These are phyloP conservation scores for Leccinum subtestaceum DNA, from an alignment of 768 basidiomycete genomes.

Conservation along the genomic window DNA sequence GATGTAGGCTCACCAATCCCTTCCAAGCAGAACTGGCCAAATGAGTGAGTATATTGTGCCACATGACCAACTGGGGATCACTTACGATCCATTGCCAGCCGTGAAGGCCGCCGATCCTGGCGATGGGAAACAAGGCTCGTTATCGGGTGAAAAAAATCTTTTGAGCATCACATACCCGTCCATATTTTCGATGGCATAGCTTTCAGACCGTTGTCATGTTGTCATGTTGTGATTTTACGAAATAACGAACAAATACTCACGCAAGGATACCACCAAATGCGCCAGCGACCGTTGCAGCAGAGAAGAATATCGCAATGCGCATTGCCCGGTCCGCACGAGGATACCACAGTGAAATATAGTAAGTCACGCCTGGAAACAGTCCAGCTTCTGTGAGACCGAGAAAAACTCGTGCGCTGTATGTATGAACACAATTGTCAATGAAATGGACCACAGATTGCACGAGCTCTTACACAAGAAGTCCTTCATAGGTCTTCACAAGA, in stretches of 20 bases:
- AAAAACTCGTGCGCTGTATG: slow-evolving; percentile 37
- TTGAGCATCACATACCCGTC: slow-evolving; percentile 32
- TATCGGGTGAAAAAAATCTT: not conserved
- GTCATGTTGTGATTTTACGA: not conserved
- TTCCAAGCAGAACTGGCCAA: slow-evolving; percentile 30
- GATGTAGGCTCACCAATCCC: slow-evolving; percentile 19
- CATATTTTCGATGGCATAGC: slow-evolving; percentile 34
- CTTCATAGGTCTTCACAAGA: slow-evolving; percentile 34
- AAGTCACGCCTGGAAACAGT: slow-evolving; percentile 40
- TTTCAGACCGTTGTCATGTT: slow-evolving; percentile 14
- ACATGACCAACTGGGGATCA: not conserved
- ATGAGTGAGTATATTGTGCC: slow-evolving; percentile 7
- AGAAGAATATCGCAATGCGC: slow-evolving; percentile 63
- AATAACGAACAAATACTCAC: slow-evolving; percentile 23
- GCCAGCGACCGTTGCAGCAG: slow-evolving; percentile 55
- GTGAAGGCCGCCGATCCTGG: slow-evolving; percentile 29
- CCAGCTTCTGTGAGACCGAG: slow-evolving; percentile 50
- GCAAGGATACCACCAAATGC: slow-evolving; percentile 50
- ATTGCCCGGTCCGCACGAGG: slow-evolving; percentile 53
- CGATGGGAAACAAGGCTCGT: not conserved
- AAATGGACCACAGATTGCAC: not conserved
- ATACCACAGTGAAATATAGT: slow-evolving; percentile 59
- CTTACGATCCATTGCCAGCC: slow-evolving; percentile 41
- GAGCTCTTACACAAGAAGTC: slow-evolving; percentile 29
- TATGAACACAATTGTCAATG: not conserved